Evolutionary conservation across 2,329 filamentous ascomycete species (phyloP).

Genomic region (Cladophialophora bantiana): DNA sequence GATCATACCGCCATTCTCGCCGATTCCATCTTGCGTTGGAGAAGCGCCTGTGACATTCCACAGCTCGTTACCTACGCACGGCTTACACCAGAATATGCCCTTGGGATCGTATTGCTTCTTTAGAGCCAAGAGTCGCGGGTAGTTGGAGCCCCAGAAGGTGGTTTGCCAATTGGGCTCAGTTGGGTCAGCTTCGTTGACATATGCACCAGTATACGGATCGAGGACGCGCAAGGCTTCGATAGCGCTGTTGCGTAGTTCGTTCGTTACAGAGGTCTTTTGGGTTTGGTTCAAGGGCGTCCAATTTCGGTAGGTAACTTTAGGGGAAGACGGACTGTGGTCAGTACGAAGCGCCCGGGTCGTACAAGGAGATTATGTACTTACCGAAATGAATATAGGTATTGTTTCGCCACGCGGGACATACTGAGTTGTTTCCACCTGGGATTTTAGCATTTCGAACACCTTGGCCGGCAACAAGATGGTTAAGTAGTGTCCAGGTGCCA

Average conservation of each 20-base stretch:
- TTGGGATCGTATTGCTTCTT: conserved; percentile 43
- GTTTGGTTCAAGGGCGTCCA: conserved; percentile 11
- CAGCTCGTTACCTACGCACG: conserved; percentile 41
- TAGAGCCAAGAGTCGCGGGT: conserved; percentile 41
- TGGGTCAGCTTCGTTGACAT: conserved; percentile 45
- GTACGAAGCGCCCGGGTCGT: neutral
- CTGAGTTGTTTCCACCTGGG: conserved; percentile 1
- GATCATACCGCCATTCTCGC: neutral
- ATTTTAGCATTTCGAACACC: conserved; percentile 1
- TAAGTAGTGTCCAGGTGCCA: neutral
- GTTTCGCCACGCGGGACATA: conserved; percentile 2
- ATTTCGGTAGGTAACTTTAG: neutral
- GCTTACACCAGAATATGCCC: conserved; percentile 38
- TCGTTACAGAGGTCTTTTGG: neutral
- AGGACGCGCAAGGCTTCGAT: conserved; percentile 45
- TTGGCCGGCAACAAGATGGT: neutral
- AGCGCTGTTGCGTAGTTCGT: neutral
- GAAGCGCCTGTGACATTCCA: conserved; percentile 26
- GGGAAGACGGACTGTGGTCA: neutral
- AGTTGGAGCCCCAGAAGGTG: conserved; percentile 49
- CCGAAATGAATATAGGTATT: conserved; percentile 6
- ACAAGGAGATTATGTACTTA: neutral
- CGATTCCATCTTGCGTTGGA: neutral
- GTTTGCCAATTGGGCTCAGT: conserved; percentile 49
- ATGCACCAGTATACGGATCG: conserved; percentile 32